phyloP scores from a whole-genome alignment of 2,329 filamentous ascomycete species.

The Cladobotryum mycophilum region DNA sequence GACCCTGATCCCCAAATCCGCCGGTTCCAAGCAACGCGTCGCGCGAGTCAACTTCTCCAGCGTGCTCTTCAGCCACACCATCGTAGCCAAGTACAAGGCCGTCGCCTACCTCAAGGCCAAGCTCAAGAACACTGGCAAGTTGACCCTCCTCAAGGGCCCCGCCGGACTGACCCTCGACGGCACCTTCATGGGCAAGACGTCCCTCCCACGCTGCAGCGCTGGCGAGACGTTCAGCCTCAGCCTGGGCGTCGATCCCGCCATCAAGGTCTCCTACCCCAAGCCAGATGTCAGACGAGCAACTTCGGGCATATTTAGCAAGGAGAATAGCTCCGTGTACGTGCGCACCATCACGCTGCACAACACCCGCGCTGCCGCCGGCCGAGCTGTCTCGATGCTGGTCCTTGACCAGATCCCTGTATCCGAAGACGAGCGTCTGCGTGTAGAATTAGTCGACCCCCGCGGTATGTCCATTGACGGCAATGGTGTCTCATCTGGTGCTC shows the following conservation, averaged over 20 bases:
- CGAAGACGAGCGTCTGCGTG: slow-evolving; percentile 50
- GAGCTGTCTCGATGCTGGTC: slow-evolving; percentile 42
- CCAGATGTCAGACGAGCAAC: slow-evolving; percentile 47
- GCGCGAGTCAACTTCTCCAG: slow-evolving; percentile 45
- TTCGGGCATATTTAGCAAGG: slow-evolving; percentile 47
- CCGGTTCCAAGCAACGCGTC: slow-evolving; percentile 53
- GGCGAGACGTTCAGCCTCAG: slow-evolving; percentile 48
- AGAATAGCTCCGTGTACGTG: slow-evolving; percentile 44
- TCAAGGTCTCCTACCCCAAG: slow-evolving; percentile 49
- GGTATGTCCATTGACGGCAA: slow-evolving; percentile 38
- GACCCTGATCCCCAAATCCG: slow-evolving; percentile 46
- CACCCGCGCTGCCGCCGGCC: slow-evolving; percentile 33
- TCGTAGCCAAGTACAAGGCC: slow-evolving; percentile 55
- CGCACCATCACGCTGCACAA: slow-evolving; percentile 46
- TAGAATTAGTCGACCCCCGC: slow-evolving; percentile 44
- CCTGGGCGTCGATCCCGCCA: slow-evolving; percentile 54
- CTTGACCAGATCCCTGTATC: slow-evolving; percentile 57
- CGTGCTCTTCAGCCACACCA: slow-evolving; percentile 49
- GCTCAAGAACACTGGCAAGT: slow-evolving; percentile 48
- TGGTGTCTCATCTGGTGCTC: slow-evolving; percentile 29
- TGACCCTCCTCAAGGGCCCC: slow-evolving; percentile 50
- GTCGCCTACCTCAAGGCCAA: slow-evolving; percentile 54
- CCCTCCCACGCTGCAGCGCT: slow-evolving; percentile 48
- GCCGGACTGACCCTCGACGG: slow-evolving; percentile 57
- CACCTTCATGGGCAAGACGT: slow-evolving; percentile 52